A percentile compares a stretch with the other conserved stretches of the same genome.
These are phyloP conservation scores for Leccinum variicolor DNA, from an alignment of 768 basidiomycete species.

Conservation along the genomic window DNA sequence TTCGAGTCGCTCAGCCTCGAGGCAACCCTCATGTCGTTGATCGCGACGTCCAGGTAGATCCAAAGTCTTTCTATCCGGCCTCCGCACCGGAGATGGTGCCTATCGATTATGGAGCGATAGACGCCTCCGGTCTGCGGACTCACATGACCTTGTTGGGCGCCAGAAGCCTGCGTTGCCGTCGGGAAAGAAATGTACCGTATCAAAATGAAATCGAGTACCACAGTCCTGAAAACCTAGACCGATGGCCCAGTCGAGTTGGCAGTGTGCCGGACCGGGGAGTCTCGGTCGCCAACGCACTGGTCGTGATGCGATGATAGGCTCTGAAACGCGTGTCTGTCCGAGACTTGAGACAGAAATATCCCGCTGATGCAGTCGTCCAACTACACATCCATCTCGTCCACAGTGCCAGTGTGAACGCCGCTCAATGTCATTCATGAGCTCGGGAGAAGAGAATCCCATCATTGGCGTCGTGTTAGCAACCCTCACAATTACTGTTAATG, in stretches of 20 bases:
- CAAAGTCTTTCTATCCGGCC: slow-evolving; percentile 1
- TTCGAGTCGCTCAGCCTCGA: slow-evolving; percentile 21
- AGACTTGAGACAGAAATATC: neutral
- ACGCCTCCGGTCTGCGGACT: neutral
- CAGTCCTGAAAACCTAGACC: neutral
- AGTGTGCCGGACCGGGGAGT: neutral
- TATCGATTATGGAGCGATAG: slow-evolving; percentile 12
- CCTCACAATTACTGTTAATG: neutral
- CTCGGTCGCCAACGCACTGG: slow-evolving; percentile 17
- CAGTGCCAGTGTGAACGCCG: neutral
- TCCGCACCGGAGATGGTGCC: slow-evolving; percentile 7
- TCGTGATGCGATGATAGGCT: slow-evolving; percentile 14
- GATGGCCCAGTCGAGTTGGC: neutral
- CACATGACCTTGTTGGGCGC: slow-evolving; percentile 1
- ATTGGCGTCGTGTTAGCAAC: slow-evolving; percentile 4
- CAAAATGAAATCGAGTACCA: slow-evolving; percentile 3
- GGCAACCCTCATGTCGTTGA: slow-evolving; percentile 17
- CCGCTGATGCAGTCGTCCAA: neutral
- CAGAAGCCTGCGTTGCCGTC: slow-evolving; percentile 3
- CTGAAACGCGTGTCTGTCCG: neutral
- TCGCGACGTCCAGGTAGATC: slow-evolving; percentile 7
- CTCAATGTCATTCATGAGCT: neutral
- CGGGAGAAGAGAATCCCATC: neutral
- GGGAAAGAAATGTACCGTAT: slow-evolving; percentile 1
- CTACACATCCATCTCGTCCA: neutral